phyloP scores from a whole-genome alignment of 2,329 filamentous ascomycete genomes.

The Penicillium nordicum region DNA sequence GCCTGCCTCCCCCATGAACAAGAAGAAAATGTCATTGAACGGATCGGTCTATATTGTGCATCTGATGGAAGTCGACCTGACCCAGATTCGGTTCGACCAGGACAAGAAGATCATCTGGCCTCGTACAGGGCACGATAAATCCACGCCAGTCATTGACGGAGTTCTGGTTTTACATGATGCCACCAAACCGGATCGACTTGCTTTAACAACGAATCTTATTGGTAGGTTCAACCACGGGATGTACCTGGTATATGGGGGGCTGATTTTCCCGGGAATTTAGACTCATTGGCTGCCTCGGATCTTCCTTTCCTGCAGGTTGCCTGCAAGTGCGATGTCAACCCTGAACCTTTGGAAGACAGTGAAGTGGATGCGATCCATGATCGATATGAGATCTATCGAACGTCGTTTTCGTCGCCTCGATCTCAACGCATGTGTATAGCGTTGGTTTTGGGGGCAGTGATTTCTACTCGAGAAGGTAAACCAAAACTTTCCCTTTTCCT shows the following conservation, averaged over 20 bases:
- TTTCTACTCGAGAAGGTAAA: slow-evolving; percentile 67
- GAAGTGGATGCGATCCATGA: slow-evolving; percentile 70
- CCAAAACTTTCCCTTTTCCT: slow-evolving; percentile 14
- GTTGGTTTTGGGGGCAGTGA: slow-evolving; percentile 68
- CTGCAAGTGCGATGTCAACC: slow-evolving; percentile 81
- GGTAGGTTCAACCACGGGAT: slow-evolving; percentile 55
- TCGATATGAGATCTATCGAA: slow-evolving; percentile 69
- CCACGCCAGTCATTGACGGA: slow-evolving; percentile 74
- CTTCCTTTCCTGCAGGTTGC: slow-evolving; percentile 79
- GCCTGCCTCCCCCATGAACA: slow-evolving; percentile 40
- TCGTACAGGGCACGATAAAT: slow-evolving; percentile 57
- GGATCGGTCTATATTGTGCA: slow-evolving; percentile 55
- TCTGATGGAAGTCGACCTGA: slow-evolving; percentile 54
- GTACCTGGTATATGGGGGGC: background rate
- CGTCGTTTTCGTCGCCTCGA: slow-evolving; percentile 66
- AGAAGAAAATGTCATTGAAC: slow-evolving; percentile 57
- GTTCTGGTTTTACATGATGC: slow-evolving; percentile 87
- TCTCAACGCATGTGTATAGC: slow-evolving; percentile 73
- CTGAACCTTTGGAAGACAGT: slow-evolving; percentile 52
- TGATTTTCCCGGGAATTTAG: slow-evolving; percentile 43
- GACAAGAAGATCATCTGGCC: slow-evolving; percentile 52
- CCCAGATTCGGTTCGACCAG: slow-evolving; percentile 50
- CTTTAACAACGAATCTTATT: slow-evolving; percentile 69
- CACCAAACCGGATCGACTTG: slow-evolving; percentile 70
- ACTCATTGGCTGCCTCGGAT: slow-evolving; percentile 66